Evolutionary conservation across 1,284 basidiomycete species (phyloP), one percentile per base, ranked within the genome.

Genomic region (Bondarzewia mesenterica): DNA sequence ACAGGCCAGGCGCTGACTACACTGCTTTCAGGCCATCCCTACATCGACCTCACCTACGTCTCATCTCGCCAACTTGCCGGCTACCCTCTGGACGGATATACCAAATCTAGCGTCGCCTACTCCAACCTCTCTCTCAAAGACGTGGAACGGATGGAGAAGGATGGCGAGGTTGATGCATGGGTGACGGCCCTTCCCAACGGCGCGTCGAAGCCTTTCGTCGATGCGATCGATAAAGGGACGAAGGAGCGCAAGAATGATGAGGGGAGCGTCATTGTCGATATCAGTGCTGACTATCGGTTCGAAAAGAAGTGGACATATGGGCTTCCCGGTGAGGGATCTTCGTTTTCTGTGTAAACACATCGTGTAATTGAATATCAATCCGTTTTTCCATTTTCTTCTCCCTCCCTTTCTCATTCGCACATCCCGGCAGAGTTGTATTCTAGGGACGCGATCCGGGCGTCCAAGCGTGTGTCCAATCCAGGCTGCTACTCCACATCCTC

Each of bases 101-200:
- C 79, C 55, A 96, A 95, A 69, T 67, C 78, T 0, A 53, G 77
- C 1, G 70, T 99, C 49, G 77, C 67, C 23, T 95, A 93, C 70
- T 80, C 81, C 50, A 91, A 94, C 67, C 74, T 97, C 15, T 85
- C 82, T 0, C 64, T 75, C 2, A 68, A 75, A 53, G 89, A 94
- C 56, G 86, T 96, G 7, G 80, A 89, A 64, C 73, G 71, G 61
- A 89, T 97, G 83, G 93, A 94, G 67, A 82, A 85, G 67, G 73
- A 80, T 49, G 85, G 88, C 21, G 86, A 87, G 60, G 90, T 97
- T 18, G 93, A 97, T 62, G 93, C 91, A 8, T 97, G 93, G 92
- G 81, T 99, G 50, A 95, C 97, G 91, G 95, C 95, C 1, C 78
- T 99, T 39, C 95, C 95, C 26, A 99, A 99, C 60, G 96, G 95